Percentiles rank a stretch among this genome's conserved stretches.
These are phyloP conservation scores for Bjerkandera adusta DNA, from an alignment of 1,284 basidiomycete species.

Conservation along the genomic window DNA sequence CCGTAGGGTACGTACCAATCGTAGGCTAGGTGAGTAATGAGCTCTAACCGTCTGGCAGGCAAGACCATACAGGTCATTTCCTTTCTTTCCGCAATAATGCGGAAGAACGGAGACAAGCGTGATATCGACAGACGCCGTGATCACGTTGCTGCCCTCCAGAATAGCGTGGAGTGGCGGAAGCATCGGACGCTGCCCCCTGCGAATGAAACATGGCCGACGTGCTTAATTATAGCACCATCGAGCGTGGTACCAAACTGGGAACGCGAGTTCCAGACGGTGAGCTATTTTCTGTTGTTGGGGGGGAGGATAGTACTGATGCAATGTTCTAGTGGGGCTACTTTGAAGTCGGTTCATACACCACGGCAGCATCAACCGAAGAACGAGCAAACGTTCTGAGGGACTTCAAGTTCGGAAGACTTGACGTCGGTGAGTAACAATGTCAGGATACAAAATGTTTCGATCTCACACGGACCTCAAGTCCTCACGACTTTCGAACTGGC, in stretches of 20 bases:
- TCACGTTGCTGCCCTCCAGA: conserved; percentile 62
- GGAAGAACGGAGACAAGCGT: conserved; percentile 60
- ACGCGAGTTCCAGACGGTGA: conserved; percentile 69
- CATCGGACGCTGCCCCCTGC: conserved; percentile 56
- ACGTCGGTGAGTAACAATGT: conserved; percentile 53
- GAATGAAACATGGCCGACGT: conserved; percentile 74
- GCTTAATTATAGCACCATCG: conserved; percentile 77
- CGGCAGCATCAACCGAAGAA: conserved; percentile 36
- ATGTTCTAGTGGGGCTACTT: conserved; percentile 87
- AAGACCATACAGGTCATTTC: conserved; percentile 90
- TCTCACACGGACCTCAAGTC: conserved; percentile 40
- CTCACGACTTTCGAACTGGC: conserved; percentile 73
- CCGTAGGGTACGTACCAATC: conserved; percentile 15
- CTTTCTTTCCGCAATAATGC: conserved; percentile 85
- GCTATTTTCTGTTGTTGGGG: conserved; percentile 21
- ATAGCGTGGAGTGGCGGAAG: conserved; percentile 49
- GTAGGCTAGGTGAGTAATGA: conserved; percentile 18
- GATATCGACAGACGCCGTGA: conserved; percentile 63
- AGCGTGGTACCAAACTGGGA: conserved; percentile 82
- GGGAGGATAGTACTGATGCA: conserved; percentile 26
- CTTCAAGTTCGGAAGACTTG: conserved; percentile 72
- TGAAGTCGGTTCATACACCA: conserved; percentile 70
- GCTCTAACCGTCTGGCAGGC: conserved; percentile 35
- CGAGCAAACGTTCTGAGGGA: conserved; percentile 58
- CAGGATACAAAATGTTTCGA: background rate